A percentile compares a stretch with the other conserved stretches of the same genome.
Conservation (phyloP, 768 basidiomycete species). For the Mycena vitilis region DNA sequence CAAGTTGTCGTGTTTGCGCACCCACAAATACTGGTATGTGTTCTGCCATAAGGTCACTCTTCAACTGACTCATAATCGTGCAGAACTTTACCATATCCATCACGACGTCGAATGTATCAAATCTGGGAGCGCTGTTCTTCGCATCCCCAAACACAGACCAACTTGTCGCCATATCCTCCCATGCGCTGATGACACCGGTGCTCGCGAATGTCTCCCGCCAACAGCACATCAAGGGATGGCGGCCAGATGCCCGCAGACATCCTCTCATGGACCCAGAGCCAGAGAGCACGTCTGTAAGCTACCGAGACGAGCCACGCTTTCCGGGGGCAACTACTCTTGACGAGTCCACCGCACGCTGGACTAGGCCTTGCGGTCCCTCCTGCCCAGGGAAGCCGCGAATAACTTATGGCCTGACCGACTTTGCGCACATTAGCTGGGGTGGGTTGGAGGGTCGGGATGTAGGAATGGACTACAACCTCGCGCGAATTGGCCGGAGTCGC, state of each 20-base stretch:
- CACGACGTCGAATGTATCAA: background rate
- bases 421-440: background rate
- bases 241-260: background rate
- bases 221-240: background rate
- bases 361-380: background rate
- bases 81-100: background rate
- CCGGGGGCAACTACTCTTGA: background rate
- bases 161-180: background rate
- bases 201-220: background rate
- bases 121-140: background rate
- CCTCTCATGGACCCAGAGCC: background rate
- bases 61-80: too few relatives aligned
- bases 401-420: background rate
- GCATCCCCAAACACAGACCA: slow-evolving; percentile 7
- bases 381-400: background rate
- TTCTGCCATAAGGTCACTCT: too few relatives aligned
- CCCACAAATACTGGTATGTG: too few relatives aligned
- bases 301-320: background rate
- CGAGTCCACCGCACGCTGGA: background rate
- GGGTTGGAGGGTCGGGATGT: background rate
- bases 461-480: too few relatives aligned
- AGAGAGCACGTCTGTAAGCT: background rate
- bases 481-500: too few relatives aligned
- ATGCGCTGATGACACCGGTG: background rate
- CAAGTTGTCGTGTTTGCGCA: too few relatives aligned